Percentiles rank a stretch among this genome's conserved stretches.
phyloP scores from a whole-genome alignment of 768 basidiomycete genomes.

The Sporobolomyces phaffii region DNA sequence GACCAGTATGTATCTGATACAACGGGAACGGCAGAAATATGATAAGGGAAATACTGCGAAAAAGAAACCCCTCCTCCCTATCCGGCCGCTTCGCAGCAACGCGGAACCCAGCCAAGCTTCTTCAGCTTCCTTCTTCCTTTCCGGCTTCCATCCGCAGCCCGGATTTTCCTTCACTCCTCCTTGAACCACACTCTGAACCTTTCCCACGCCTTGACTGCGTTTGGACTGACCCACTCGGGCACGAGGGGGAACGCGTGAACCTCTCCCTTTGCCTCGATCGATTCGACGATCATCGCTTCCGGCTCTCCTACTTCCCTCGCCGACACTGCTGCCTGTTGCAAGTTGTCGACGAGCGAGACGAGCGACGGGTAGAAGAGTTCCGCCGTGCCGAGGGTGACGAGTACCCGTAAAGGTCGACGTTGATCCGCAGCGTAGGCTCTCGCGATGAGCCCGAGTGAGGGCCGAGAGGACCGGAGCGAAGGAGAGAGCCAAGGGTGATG shows the following conservation, averaged over 20 bases:
- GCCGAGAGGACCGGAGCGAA: conserved; percentile 7
- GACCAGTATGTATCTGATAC: no score
- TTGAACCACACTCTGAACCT: conserved; percentile 15
- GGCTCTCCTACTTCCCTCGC: not conserved
- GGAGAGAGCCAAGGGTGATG: conserved; percentile 24
- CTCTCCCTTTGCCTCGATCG: conserved; percentile 6
- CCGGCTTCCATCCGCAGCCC: no score
- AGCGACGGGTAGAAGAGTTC: conserved; percentile 36
- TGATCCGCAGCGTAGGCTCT: conserved; percentile 1
- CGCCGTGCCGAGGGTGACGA: conserved; percentile 32
- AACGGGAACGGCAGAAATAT: no score
- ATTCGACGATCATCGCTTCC: not conserved
- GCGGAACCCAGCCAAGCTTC: no score
- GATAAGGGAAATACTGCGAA: no score
- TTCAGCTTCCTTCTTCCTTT: no score
- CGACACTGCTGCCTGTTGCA: no score
- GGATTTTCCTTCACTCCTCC: no score
- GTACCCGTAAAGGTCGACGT: conserved; percentile 13
- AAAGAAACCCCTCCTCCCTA: no score
- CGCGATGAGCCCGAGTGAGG: not conserved
- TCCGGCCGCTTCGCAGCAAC: no score
- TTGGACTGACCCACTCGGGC: conserved; percentile 28
- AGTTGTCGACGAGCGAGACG: conserved; percentile 13
- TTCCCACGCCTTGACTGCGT: not conserved
- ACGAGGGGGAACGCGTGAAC: conserved; percentile 33